Base-by-base conservation (phyloP, 257 asterid genomes). In the Rauvolfia tetraphylla region DNA sequence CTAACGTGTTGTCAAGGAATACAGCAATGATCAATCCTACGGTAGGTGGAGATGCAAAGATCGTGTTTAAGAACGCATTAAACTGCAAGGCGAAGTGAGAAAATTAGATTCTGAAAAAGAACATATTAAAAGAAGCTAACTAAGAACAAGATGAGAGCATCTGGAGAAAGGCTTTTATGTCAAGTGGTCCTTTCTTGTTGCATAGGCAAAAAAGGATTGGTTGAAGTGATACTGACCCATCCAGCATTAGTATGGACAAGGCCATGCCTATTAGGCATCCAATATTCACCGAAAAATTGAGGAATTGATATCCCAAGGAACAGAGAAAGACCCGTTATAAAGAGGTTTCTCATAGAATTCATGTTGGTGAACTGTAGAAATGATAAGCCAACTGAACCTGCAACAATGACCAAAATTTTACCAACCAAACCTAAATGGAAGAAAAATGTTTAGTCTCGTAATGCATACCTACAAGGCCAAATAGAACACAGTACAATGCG, bases 221-320 rank as follows among this genome's bases (percentile, higher is more conserved):
- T 46, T 7, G 7, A 23, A 34, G 20, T n/a, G 61, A 71, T 58
- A 73, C 93, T 89, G 71, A 95, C 99, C 99, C 99, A 95, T 88
- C 97, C 96, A 14, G 99, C 99, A 9, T 95, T 81, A 12, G 99
- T 90, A 74, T 79, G 88, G 75, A 93, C 98, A 3, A 95, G 97
- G 51, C 99, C 99, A 22, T 84, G 90, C 33, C 85, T 93, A 74
- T 81, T 81, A 23, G 68, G 78, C 39, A 54, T 49, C 98, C 98
- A 93, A 73, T 95, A 95, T 57, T 90, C 88, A 38, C 83, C 81
- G 51, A 95, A 95, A 72, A 85, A 95, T 63, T 93, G 99, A 61
- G 99, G 99, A 78, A 95, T 86, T 3, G 99, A 95, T 81, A 95
- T 93, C 68, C 99, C 99, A 29, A 95, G 98, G 84, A 95, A 95